Base-by-base conservation (phyloP, 306 rosid species). In the Benincasa hispida region DNA sequence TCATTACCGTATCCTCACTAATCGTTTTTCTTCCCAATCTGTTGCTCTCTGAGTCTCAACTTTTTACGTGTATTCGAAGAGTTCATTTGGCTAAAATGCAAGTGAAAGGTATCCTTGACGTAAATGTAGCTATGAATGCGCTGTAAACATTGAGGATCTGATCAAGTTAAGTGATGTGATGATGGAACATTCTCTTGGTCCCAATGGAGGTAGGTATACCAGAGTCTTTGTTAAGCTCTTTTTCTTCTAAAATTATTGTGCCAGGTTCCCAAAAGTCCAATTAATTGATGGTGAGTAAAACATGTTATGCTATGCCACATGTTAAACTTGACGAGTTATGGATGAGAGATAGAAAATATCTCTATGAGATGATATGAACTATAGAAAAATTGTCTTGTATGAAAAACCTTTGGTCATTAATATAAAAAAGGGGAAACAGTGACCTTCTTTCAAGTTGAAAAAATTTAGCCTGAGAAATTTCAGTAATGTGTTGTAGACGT, bases 131-230 rank as follows among this genome's bases (percentile, higher is more conserved):
- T 91, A 94, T 56, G 93, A 91, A 67, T 94, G 96, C 74, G 90
- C 90, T 72, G 88, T 89, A 67, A 94, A 94, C 80, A 82, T 91
- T 5, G 96, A 90, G 84, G 95, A 90, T 78, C 89, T 94, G 35
- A 80, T 94, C 77, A 94, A 94, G 81, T 83, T 89, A 45, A 89
- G 91, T 78, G 96, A 91, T 83, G 95, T 90, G 50, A 90, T 91
- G 98, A 76, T 7, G 30, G 93, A 94, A 80, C 97, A 91, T 82
- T 84, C 93, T 50, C 95, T 91, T 80, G 96, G 98, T 77, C 98
- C 98, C 53, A 91, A 91, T 83, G 96, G 98, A 82, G 98, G 98
- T 93, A 74, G 78, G 81, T 17, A 35, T 45, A 9, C 72, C 14
- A 37, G 35, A 2, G 37, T 54, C 3, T 21, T 72, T 65, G 9